Base-by-base conservation (phyloP, 2,329 filamentous ascomycete species). In the Fusarium nisikadoi region DNA sequence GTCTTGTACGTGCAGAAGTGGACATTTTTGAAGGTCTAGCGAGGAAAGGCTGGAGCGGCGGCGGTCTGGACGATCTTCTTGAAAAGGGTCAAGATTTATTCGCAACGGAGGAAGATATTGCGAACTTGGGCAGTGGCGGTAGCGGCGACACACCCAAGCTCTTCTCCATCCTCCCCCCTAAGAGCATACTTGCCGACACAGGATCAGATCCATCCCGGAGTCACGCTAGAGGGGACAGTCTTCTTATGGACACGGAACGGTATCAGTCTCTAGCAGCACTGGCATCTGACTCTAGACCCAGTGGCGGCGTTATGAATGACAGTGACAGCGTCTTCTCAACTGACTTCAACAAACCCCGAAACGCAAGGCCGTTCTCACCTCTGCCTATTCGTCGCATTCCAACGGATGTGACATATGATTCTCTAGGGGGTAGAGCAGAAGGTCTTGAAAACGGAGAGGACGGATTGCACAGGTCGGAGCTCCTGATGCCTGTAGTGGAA, bases 1-100 rank as follows among this genome's bases (percentile, higher is more conserved):
- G 88, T 68, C 84, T 92, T 16, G 90, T 92, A 17, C 84, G 90
- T 23, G 90, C 90, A 60, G 90, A 92, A 81, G 88, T 92, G 25
- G 90, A 92, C 79, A 92, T 92, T 33, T 92, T 91, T 64, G 90
- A 92, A 81, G 84, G 87, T 29, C 81, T 92, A 29, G 90, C 90
- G 25, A 83, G 89, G 66, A 92, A 92, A 75, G 90, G 90, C 12
- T 92, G 90, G 90, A 87, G 83, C 25, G 90, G 90, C 41, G 90
- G 90, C 35, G 90, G 90, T 0, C 81, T 92, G 33, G 90, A 92
- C 65, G 90, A 92, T 38, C 80, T 92, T 8, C 81, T 92, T 6
- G 90, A 92, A 66, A 88, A 87, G 75, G 90, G 90, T 13, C 84
- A 85, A 39, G 90, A 92, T 76, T 80, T 92, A 23, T 90, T 91